Evolutionary conservation across 352 stramenopile genomes (phyloP), one percentile per base, ranked within the genome.

Genomic region (Pythium apleroticum): DNA sequence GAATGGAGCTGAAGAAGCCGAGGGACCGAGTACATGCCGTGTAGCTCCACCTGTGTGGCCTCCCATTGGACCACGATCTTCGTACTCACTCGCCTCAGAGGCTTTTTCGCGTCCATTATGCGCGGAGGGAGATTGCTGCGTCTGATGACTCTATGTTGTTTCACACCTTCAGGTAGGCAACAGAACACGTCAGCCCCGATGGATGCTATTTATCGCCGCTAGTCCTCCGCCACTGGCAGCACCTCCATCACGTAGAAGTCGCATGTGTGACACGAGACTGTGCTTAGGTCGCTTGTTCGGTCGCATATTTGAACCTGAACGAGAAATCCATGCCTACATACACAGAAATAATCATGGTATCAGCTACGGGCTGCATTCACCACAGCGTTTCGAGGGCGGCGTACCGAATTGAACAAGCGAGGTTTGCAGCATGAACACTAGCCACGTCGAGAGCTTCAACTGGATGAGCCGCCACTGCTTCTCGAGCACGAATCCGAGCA

Each of bases 401-500:
- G 5, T 61, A 63, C 57, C 57, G 20, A 52, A 65, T 19, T 65
- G 57, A 3, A 41, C 28, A 7, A 65, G 45, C 22, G 57, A 52
- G 19, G 52, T 24, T 28, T 49, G 45, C 1, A 65, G 25, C 28
- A 65, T 65, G 30, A 57, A 57, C 14, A 76, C 33, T 24, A 68
- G 46, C 71, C 68, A 75, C 6, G 63, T 31, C 0, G 57, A 53
- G 0, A 72, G 31, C 25, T 65, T 67, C 7, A 27, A 20, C 43
- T 75, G 71, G 17, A 78, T 30, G 15, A 69, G 49, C 57, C 56
- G 35, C 33, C n/a, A 55, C 20, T 80, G 69, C 2, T 63, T 71
- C 43, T 75, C 66, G n/a, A 80, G 41, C 0, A 80, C 73, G 24
- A 80, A 80, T 15, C 59, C 63, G 7, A 80, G 54, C 15, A 71